Evolutionary conservation across 2,329 filamentous ascomycete genomes (phyloP), one percentile per base, ranked within the genome.

Genomic region (Pseudonectria buxi): DNA sequence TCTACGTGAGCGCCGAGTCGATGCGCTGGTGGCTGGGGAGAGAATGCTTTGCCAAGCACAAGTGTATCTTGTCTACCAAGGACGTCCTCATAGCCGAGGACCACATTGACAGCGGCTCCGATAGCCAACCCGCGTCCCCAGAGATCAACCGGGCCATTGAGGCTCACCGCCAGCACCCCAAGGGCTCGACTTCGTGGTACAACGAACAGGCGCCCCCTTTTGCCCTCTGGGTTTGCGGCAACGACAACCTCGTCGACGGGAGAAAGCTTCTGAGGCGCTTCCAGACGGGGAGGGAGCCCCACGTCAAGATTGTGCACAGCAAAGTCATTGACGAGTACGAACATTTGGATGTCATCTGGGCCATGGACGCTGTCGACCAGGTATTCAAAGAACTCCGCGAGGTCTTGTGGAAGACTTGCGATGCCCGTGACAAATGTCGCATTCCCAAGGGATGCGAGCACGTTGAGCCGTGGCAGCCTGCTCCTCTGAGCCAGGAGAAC

Each of bases 1-100:
- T 94, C 0, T 94, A 94, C 51, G 86, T 95, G 33, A 87, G 81
- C 49, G 76, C 86, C 1, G 88, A 95, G 63, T 83, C 80, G 39
- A 95, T 95, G 86, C 73, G 86, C 6, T 96, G 90, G 90, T 95
- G 90, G 90, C 72, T 95, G 1, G 90, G 89, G 0, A 69, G 81
- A 4, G 86, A 92, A 50, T 88, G 88, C 48, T 95, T 94, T 53
- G 68, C 70, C 3, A 59, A 58, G 49, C 86, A 95, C 51, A 86
- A 85, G 56, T 95, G 89, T 54, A 94, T 95, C 33, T 67, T 95
- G 6, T 74, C 85, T 1, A 94, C 88, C 1, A 74, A 76, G 26
- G 83, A 89, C 43, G 78, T 83, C 40, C 72, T 75, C 37, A 67
- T 61, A 28, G 71, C 74, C 7, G 81, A 86, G 48, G 77, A 82